A percentile compares a stretch with the other conserved stretches of the same genome.
phyloP scores from a whole-genome alignment of 2,329 filamentous ascomycete species.

The Periconia digitata region DNA sequence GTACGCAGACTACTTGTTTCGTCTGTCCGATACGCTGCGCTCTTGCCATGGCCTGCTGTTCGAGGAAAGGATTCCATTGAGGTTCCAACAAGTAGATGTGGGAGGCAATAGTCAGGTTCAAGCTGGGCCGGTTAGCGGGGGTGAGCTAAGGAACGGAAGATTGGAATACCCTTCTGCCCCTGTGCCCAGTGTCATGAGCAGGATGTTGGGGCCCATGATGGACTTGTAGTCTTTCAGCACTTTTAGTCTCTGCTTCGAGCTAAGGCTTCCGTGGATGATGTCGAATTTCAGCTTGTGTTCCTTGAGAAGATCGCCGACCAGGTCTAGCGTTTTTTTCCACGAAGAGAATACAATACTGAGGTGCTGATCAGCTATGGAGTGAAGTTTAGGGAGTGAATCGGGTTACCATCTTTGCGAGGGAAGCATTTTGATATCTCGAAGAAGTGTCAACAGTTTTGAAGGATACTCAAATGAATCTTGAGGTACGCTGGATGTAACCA shows the following conservation, averaged over 20 bases:
- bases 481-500: too few species aligned
- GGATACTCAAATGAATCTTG: too few species aligned
- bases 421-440: conserved; percentile 22
- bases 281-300: conserved; percentile 36
- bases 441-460: conserved; percentile 23
- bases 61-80: conserved; percentile 50
- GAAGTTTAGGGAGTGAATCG: conserved; percentile 1
- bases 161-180: conserved; percentile 52
- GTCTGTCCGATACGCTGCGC: conserved; percentile 16
- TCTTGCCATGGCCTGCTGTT: conserved; percentile 47
- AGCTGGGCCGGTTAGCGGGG: conserved; percentile 24
- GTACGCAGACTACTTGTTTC: conserved; percentile 38
- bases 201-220: conserved; percentile 43
- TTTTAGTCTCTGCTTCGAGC: conserved; percentile 43
- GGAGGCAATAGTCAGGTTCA: conserved; percentile 52
- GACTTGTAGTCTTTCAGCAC: conserved; percentile 46
- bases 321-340: conserved; percentile 53
- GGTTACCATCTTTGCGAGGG: conserved; percentile 20
- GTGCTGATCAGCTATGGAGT: conserved; percentile 18
- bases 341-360: conserved; percentile 55
- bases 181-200: conserved; percentile 53
- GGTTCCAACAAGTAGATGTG: conserved; percentile 55
- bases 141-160: too few species aligned
- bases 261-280: conserved; percentile 53
- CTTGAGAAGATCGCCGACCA: conserved; percentile 46